Evolutionary conservation across 306 rosid genomes (phyloP).

Genomic region (Cercis canadensis): DNA sequence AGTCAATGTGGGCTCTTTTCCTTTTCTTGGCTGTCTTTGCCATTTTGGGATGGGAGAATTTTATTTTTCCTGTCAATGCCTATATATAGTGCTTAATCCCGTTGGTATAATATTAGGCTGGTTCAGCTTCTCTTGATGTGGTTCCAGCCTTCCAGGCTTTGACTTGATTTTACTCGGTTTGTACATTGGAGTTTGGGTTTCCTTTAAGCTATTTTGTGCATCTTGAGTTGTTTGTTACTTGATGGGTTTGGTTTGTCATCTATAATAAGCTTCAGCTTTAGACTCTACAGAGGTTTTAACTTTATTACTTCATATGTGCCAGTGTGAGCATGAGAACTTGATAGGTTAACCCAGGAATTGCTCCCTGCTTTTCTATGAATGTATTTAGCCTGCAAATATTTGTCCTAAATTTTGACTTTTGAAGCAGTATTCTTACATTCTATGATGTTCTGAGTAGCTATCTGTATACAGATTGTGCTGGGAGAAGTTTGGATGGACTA

Average conservation of each 20-base stretch:
- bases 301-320: constrained; percentile 4
- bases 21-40: not conserved
- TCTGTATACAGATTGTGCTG: constrained; percentile 76
- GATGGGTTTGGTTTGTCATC: constrained; percentile 10
- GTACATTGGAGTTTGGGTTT: not conserved
- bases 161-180: not conserved
- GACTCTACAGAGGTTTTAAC: not conserved
- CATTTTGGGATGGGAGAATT: not conserved
- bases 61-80: not conserved
- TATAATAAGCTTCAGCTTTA: not conserved
- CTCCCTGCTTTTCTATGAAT: constrained; percentile 6
- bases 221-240: constrained; percentile 10
- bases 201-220: constrained; percentile 13
- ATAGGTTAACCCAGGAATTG: not conserved
- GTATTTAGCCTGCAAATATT: not conserved
- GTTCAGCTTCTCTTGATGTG: constrained; percentile 18
- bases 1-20: constrained; percentile 15
- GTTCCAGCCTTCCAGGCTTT: not conserved
- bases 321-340: constrained; percentile 4
- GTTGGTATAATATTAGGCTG: not conserved
- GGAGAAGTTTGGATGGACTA: constrained; percentile 94
- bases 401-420: constrained; percentile 15
- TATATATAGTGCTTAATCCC: not conserved
- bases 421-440: constrained; percentile 7
- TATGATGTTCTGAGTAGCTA: constrained; percentile 30